Evolutionary conservation across 2,329 filamentous ascomycete genomes (phyloP).

Genomic region (Xylariales sp.): DNA sequence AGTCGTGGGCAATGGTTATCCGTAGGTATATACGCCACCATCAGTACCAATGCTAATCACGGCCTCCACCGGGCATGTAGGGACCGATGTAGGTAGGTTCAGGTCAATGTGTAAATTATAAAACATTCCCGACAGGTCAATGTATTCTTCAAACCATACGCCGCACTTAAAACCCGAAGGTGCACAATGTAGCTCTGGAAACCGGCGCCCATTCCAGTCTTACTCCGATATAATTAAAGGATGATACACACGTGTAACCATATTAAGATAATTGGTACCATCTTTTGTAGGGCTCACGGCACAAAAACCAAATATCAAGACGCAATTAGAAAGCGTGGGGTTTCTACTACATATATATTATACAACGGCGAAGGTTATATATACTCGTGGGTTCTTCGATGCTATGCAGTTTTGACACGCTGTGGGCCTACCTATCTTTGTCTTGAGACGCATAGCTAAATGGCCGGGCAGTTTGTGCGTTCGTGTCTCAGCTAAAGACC

Average conservation of each 20-base stretch:
- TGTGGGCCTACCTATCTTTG: neutral
- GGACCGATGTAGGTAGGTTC: neutral
- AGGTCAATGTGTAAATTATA: neutral
- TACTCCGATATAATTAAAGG: conserved; percentile 3
- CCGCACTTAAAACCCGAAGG: neutral
- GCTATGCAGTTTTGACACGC: neutral
- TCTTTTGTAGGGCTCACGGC: neutral
- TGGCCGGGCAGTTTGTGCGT: neutral
- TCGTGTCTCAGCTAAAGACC: conserved; percentile 13
- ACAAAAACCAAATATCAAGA: neutral
- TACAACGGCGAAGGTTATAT: neutral
- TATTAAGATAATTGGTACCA: neutral
- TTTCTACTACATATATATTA: neutral
- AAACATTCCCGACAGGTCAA: neutral
- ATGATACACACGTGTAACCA: neutral
- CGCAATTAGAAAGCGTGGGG: neutral
- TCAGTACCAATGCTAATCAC: no score
- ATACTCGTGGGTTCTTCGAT: neutral
- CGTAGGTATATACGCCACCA: no score
- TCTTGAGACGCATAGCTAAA: neutral
- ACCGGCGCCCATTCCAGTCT: conserved; percentile 9
- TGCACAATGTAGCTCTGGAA: conserved; percentile 2
- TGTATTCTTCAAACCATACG: neutral
- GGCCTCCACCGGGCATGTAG: no score
- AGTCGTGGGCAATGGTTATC: neutral